These are phyloP conservation scores for Penicillium arizonense DNA, from an alignment of 495 filamentous ascomycete species.

Conservation along the genomic window DNA sequence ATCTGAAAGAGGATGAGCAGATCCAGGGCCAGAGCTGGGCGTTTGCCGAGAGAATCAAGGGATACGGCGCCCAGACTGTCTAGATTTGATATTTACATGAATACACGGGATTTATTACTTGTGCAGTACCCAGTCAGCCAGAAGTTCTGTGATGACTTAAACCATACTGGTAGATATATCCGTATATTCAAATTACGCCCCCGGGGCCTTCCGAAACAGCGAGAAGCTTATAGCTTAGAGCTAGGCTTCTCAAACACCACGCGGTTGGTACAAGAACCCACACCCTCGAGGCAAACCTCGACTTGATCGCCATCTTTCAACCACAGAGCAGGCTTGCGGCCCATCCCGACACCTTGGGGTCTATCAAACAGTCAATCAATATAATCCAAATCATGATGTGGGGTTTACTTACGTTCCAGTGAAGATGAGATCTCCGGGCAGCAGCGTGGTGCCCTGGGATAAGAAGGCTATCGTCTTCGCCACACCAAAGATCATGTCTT, in stretches of 20 bases:
- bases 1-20: conserved; percentile 76
- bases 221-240: conserved; percentile 46
- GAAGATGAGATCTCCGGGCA: conserved; percentile 81
- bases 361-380: conserved; percentile 30
- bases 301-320: conserved; percentile 78
- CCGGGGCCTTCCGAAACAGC: background rate
- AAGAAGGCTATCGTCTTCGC: conserved; percentile 72
- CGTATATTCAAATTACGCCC: background rate
- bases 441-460: conserved; percentile 71
- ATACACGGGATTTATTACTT: conserved; percentile 3
- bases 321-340: conserved; percentile 70
- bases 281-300: conserved; percentile 68
- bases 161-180: too few relatives aligned
- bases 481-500: conserved; percentile 81
- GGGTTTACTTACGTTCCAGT: conserved; percentile 70
- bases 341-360: conserved; percentile 78
- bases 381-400: background rate
- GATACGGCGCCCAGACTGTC: conserved; percentile 68
- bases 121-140: too few relatives aligned
- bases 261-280: conserved; percentile 70
- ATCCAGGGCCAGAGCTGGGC: conserved; percentile 90
- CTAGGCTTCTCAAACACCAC: conserved; percentile 62
- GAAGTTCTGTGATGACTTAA: too few relatives aligned
- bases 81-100: conserved; percentile 29
- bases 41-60: conserved; percentile 84